Conservation (phyloP, 208 protist species). For the Acanthamoeba healyi region DNA sequence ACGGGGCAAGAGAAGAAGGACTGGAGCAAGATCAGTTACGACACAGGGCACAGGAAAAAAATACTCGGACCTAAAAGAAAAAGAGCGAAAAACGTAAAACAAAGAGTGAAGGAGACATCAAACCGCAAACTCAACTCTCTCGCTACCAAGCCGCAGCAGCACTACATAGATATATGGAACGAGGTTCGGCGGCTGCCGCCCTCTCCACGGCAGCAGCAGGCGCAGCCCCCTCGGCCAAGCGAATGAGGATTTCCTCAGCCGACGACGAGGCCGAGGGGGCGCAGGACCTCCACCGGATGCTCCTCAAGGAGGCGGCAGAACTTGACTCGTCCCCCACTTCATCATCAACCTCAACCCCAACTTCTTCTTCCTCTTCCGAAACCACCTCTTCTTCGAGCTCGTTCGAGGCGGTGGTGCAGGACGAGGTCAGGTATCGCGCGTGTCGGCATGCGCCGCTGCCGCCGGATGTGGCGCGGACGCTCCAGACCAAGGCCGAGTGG, state of each 20-base stretch:
- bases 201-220: too few relatives aligned
- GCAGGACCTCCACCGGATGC: not conserved
- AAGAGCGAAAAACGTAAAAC: not conserved
- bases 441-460: not conserved
- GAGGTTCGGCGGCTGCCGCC: too few relatives aligned
- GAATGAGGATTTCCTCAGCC: not conserved
- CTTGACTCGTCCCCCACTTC: not conserved
- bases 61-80: not conserved
- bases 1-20: not conserved
- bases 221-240: not conserved
- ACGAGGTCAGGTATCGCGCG: not conserved
- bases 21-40: not conserved
- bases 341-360: not conserved
- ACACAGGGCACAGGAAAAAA: not conserved
- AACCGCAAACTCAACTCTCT: not conserved
- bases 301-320: not conserved
- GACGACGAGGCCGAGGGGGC: too few relatives aligned
- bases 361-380: not conserved
- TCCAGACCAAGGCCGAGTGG: not conserved
- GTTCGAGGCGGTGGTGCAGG: not conserved
- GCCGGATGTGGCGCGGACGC: not conserved
- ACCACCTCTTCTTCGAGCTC: not conserved
- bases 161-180: not conserved
- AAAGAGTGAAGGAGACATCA: not conserved
- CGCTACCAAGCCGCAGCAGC: too few relatives aligned